Conservation (phyloP, 2,329 filamentous ascomycete genomes). For the Byssothecium circinans region DNA sequence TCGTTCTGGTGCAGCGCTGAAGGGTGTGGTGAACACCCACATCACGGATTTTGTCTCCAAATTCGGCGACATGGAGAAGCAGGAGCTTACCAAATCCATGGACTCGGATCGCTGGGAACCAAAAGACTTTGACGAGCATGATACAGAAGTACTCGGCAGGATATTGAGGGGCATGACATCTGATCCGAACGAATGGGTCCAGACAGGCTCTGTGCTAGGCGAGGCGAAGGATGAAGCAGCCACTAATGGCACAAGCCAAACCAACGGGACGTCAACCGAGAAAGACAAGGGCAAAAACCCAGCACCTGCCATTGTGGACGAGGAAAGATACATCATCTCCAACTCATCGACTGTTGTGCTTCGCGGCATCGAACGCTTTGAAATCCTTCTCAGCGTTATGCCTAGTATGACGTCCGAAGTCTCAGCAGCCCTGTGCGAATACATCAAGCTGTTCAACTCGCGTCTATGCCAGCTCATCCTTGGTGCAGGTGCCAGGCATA, state of each 20-base stretch:
- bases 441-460: slow-evolving; percentile 92
- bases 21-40: slow-evolving; percentile 77
- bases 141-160: slow-evolving; percentile 61
- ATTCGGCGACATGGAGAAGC: slow-evolving; percentile 71
- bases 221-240: slow-evolving; percentile 21
- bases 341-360: slow-evolving; percentile 81
- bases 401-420: slow-evolving; percentile 88
- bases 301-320: slow-evolving; percentile 71
- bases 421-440: slow-evolving; percentile 75
- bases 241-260: slow-evolving; percentile 27
- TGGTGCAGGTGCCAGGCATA: slow-evolving; percentile 85
- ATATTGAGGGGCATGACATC: slow-evolving; percentile 71
- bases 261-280: slow-evolving; percentile 36
- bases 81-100: slow-evolving; percentile 74
- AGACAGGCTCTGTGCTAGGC: slow-evolving; percentile 50
- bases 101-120: slow-evolving; percentile 80
- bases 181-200: slow-evolving; percentile 68
- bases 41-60: slow-evolving; percentile 78
- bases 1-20: slow-evolving; percentile 72
- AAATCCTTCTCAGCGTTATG: slow-evolving; percentile 80
- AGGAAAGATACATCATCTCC: slow-evolving; percentile 82
- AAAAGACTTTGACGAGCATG: slow-evolving; percentile 69
- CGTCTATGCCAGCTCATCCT: slow-evolving; percentile 95
- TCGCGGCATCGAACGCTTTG: slow-evolving; percentile 76
- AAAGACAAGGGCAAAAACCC: slow-evolving; percentile 50